Conservation (phyloP, 148 eudicot species). For the Rhododendron kiyosumense region DNA sequence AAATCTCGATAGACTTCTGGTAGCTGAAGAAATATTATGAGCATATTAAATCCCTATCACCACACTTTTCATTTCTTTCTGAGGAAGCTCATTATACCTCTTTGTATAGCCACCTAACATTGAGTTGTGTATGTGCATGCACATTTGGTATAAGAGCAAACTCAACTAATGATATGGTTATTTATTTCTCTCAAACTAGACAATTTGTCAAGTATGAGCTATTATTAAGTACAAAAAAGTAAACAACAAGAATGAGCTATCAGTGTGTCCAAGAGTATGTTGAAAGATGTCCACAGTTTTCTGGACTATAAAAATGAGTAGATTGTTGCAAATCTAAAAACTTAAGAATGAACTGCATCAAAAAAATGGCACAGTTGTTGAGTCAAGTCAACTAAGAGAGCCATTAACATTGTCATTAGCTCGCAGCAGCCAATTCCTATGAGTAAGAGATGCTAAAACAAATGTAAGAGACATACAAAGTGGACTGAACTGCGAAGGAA, state of each 20-base stretch:
- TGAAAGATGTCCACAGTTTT: neutral
- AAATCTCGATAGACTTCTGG: constrained; percentile 52
- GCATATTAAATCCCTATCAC: constrained; percentile 7
- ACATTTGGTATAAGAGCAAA: neutral
- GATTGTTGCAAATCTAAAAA: neutral
- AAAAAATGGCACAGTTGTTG: neutral
- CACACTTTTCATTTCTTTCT: neutral
- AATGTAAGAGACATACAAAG: neutral
- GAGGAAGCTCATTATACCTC: neutral
- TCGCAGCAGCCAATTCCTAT: neutral
- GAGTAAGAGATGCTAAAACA: neutral
- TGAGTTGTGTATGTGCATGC: neutral
- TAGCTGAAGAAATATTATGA: constrained; percentile 36
- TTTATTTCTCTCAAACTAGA: neutral
- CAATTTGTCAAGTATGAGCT: neutral
- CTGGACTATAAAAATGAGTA: neutral
- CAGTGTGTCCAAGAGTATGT: neutral
- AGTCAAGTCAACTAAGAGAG: constrained; percentile 7
- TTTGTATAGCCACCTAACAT: neutral
- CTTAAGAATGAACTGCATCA: neutral
- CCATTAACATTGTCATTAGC: neutral
- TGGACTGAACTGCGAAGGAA: neutral
- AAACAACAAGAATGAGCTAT: neutral
- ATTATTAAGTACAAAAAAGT: neutral
- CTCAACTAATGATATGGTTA: neutral